Evolutionary conservation across 2,329 filamentous ascomycete genomes (phyloP).

Genomic region (Niveomyces coronatus): DNA sequence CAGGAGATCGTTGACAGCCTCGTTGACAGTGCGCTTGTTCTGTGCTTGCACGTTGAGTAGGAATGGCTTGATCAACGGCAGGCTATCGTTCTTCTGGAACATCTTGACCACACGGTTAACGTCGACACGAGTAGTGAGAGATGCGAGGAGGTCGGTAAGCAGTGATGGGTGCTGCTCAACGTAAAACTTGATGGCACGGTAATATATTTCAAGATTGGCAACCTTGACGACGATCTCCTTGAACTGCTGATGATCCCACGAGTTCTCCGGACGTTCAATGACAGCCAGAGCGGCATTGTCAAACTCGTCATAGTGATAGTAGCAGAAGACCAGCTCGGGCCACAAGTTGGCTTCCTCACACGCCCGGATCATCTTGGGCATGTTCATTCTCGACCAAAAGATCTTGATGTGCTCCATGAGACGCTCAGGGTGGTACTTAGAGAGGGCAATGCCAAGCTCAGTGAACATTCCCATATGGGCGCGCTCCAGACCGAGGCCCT

Average conservation of each 20-base stretch:
- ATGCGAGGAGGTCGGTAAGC: slow-evolving; percentile 89
- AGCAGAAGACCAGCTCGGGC: slow-evolving; percentile 96
- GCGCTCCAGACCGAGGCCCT: slow-evolving; percentile 84
- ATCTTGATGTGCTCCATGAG: slow-evolving; percentile 98
- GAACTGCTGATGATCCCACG: slow-evolving; percentile 99
- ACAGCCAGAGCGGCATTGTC: slow-evolving; percentile 95
- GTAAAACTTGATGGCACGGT: slow-evolving; percentile 93
- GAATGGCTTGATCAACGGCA: slow-evolving; percentile 98
- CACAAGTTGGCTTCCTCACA: slow-evolving; percentile 92
- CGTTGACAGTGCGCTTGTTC: slow-evolving; percentile 97
- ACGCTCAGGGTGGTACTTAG: slow-evolving; percentile 89
- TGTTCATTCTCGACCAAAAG: slow-evolving; percentile 97
- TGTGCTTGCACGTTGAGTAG: slow-evolving; percentile 89
- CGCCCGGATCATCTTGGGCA: slow-evolving; percentile 89
- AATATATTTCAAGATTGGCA: slow-evolving; percentile 97
- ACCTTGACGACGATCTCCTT: slow-evolving; percentile 98
- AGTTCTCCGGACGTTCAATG: slow-evolving; percentile 94
- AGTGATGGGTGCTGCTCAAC: slow-evolving; percentile 93
- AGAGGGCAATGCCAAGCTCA: slow-evolving; percentile 78
- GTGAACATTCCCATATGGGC: slow-evolving; percentile 98
- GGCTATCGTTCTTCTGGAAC: slow-evolving; percentile 97
- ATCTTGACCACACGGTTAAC: slow-evolving; percentile 99
- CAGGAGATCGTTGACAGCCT: slow-evolving; percentile 92
- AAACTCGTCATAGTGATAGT: slow-evolving; percentile 96
- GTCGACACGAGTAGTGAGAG: slow-evolving; percentile 84